Conservation (phyloP, 176 grass and related monocot species). For the Phoenix roebelenii region DNA sequence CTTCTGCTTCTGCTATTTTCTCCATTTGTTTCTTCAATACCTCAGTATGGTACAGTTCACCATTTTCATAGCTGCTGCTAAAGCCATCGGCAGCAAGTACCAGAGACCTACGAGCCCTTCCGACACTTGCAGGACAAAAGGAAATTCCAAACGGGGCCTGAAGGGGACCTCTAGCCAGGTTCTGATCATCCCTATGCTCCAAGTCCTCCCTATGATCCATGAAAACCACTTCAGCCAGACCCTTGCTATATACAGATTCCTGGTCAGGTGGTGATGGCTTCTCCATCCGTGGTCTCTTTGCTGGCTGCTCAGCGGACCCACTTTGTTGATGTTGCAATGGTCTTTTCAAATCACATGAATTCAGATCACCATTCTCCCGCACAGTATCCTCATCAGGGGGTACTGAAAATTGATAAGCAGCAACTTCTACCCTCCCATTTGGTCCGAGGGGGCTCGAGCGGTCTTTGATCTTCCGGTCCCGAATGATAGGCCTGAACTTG, state of each 20-base stretch:
- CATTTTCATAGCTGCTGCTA: conserved; percentile 41
- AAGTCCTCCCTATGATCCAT: conserved; percentile 16
- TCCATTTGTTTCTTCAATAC: conserved; percentile 47
- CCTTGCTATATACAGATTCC: conserved; percentile 5
- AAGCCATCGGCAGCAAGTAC: conserved; percentile 5
- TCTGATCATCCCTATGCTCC: conserved; percentile 23
- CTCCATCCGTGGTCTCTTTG: conserved; percentile 41
- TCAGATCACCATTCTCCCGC: conserved; percentile 37
- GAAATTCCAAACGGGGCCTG: conserved; percentile 60
- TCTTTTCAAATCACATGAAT: conserved; percentile 38
- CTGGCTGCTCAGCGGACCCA: conserved; percentile 29
- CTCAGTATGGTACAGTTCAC: conserved; percentile 38
- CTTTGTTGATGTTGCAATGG: conserved; percentile 22
- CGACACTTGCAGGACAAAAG: conserved; percentile 50
- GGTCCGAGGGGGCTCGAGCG: conserved; percentile 20
- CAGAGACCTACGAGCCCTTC: conserved; percentile 36
- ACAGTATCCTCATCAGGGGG: conserved; percentile 12
- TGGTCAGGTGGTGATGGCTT: background rate
- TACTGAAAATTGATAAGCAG: conserved; percentile 24
- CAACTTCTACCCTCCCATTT: conserved; percentile 25
- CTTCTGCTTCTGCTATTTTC: conserved; percentile 58
- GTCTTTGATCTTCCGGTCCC: conserved; percentile 34
- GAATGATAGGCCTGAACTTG: conserved; percentile 20
- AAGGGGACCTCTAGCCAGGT: conserved; percentile 31
- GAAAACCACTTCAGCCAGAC: conserved; percentile 5